Evolutionary conservation across 2,329 filamentous ascomycete genomes (phyloP).

Genomic region (Diaporthe vaccinii): DNA sequence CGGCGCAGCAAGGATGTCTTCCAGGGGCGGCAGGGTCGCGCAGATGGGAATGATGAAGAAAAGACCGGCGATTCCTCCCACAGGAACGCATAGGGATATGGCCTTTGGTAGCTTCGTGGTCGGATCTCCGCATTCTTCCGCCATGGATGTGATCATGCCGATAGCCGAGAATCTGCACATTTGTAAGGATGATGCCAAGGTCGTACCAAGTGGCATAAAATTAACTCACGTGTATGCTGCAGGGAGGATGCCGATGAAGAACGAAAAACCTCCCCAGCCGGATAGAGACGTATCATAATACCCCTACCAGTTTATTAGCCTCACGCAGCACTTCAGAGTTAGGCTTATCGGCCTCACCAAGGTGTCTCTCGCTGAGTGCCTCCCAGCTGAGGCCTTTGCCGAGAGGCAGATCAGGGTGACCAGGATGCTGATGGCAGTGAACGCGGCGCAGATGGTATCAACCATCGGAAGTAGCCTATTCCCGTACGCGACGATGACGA

Average conservation of each 20-base stretch:
- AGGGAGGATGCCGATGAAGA: conserved; percentile 73
- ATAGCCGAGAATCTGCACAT: conserved; percentile 64
- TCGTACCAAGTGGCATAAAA: accelerated
- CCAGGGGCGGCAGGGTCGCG: conserved; percentile 55
- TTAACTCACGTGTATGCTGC: conserved; percentile 62
- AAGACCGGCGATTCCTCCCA: conserved; percentile 66
- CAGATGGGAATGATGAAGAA: conserved; percentile 67
- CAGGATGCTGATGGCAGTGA: conserved; percentile 68
- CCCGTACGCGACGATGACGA: conserved; percentile 68
- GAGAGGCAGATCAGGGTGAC: conserved; percentile 70
- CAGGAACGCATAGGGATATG: conserved; percentile 64
- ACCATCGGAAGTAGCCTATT: conserved; percentile 70
- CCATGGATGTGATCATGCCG: conserved; percentile 74
- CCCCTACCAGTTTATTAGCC: conserved; percentile 47
- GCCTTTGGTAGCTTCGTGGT: conserved; percentile 65
- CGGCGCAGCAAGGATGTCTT: conserved; percentile 60
- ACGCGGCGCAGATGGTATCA: conserved; percentile 69
- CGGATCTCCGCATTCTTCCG: conserved; percentile 69
- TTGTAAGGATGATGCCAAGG: background rate
- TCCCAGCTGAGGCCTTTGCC: conserved; percentile 65
- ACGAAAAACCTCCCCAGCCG: conserved; percentile 71
- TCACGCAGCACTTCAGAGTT: background rate
- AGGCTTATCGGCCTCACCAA: conserved; percentile 49
- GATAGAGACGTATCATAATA: conserved; percentile 68
- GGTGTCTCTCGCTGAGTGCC: conserved; percentile 64